These are phyloP conservation scores for Alternaria tenuissima DNA, from an alignment of 2,329 filamentous ascomycete species.

Conservation along the genomic window DNA sequence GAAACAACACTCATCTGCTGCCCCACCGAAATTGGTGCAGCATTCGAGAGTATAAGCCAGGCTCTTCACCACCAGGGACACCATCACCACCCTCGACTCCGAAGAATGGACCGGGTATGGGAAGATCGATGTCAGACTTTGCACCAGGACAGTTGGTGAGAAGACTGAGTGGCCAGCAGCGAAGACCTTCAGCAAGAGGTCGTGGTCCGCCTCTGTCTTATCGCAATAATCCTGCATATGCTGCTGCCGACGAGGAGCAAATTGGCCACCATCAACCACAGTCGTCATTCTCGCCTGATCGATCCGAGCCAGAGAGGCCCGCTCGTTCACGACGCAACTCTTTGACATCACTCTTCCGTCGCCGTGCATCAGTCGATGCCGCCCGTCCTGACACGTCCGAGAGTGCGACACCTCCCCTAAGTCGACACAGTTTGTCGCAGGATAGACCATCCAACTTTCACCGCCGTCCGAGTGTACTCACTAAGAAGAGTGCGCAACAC, in stretches of 20 bases:
- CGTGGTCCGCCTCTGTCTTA: conserved; percentile 49
- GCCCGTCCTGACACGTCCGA: conserved; percentile 37
- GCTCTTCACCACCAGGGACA: conserved; percentile 75
- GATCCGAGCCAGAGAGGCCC: conserved; percentile 37
- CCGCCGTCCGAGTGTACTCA: conserved; percentile 55
- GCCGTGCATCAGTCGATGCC: conserved; percentile 43
- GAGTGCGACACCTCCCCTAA: conserved; percentile 29
- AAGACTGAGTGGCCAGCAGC: conserved; percentile 47
- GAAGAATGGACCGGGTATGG: conserved; percentile 31
- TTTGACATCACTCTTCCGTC: conserved; percentile 45
- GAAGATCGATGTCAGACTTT: conserved; percentile 47
- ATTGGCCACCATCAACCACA: conserved; percentile 36
- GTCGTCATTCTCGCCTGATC: conserved; percentile 49
- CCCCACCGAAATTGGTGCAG: conserved; percentile 96
- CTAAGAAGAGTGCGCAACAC: conserved; percentile 50
- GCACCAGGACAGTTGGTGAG: conserved; percentile 54
- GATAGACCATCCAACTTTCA: conserved; percentile 53
- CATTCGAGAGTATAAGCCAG: conserved; percentile 83
- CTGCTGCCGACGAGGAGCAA: conserved; percentile 42
- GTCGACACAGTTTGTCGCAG: conserved; percentile 21
- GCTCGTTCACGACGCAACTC: conserved; percentile 45
- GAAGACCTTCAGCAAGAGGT: conserved; percentile 35
- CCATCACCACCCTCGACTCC: conserved; percentile 49
- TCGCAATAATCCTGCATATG: conserved; percentile 49
- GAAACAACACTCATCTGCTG: conserved; percentile 90